Conservation (phyloP, 768 basidiomycete genomes). For the Naganishia antarctica region DNA sequence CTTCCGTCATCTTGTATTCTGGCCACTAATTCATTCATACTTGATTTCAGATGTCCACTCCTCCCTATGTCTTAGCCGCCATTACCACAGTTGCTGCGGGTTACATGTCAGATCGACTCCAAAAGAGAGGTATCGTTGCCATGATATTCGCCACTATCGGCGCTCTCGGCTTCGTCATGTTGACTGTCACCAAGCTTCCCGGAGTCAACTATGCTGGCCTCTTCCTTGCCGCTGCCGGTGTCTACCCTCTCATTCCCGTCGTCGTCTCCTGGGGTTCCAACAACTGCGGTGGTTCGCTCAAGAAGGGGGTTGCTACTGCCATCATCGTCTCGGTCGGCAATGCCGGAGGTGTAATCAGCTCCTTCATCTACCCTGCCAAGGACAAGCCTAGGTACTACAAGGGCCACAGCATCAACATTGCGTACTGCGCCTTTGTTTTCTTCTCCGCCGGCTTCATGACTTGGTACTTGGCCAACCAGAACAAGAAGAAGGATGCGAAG, state of each 20-base stretch:
- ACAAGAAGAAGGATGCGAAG: slow-evolving; percentile 30
- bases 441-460: slow-evolving; percentile 30
- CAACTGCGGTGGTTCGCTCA: slow-evolving; percentile 36
- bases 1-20: neutral
- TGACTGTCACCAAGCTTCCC: slow-evolving; percentile 28
- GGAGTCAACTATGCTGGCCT: slow-evolving; percentile 33
- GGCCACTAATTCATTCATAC: neutral
- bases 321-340: slow-evolving; percentile 37
- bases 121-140: slow-evolving; percentile 34
- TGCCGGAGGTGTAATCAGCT: slow-evolving; percentile 33
- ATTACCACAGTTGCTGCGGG: slow-evolving; percentile 33
- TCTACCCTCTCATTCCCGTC: slow-evolving; percentile 36
- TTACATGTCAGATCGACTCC: slow-evolving; percentile 34
- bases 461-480: slow-evolving; percentile 25
- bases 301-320: slow-evolving; percentile 35
- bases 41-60: slow-evolving; percentile 23
- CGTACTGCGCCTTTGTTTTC: slow-evolving; percentile 29
- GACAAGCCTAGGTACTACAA: slow-evolving; percentile 33
- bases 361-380: slow-evolving; percentile 33
- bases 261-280: slow-evolving; percentile 36
- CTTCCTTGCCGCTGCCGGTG: slow-evolving; percentile 34
- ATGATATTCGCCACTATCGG: slow-evolving; percentile 29
- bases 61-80: slow-evolving; percentile 32
- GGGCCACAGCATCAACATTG: slow-evolving; percentile 35
- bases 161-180: slow-evolving; percentile 32